Evolutionary conservation across 2,329 filamentous ascomycete species (phyloP).

Genomic region (Fusarium caatingaense): DNA sequence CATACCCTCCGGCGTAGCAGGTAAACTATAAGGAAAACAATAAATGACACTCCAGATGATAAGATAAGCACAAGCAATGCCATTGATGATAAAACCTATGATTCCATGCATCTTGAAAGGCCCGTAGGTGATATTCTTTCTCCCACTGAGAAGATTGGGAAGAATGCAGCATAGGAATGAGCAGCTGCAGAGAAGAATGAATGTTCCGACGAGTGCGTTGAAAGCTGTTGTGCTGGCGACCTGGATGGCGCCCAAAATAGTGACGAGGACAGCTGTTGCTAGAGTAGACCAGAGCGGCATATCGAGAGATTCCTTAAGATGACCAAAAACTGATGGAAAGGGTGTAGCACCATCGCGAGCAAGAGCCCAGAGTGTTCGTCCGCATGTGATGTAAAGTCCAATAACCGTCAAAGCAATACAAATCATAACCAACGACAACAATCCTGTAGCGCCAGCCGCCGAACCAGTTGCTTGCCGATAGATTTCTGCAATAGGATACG

Average conservation of each 20-base stretch:
- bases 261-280: slow-evolving; percentile 57
- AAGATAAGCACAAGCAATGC: slow-evolving; percentile 67
- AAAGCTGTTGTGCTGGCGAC: slow-evolving; percentile 75
- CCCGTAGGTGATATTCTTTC: slow-evolving; percentile 58
- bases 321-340: slow-evolving; percentile 46
- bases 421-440: slow-evolving; percentile 57
- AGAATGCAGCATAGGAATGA: slow-evolving; percentile 72
- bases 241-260: slow-evolving; percentile 71
- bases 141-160: slow-evolving; percentile 61
- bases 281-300: slow-evolving; percentile 61
- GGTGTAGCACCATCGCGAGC: slow-evolving; percentile 55
- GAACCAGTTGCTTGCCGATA: slow-evolving; percentile 70
- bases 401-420: slow-evolving; percentile 53
- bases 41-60: slow-evolving; percentile 71
- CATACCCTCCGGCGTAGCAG: slow-evolving; percentile 61
- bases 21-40: slow-evolving; percentile 65
- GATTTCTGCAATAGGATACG: slow-evolving; percentile 74
- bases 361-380: slow-evolving; percentile 56
- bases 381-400: slow-evolving; percentile 54
- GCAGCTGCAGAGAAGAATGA: slow-evolving; percentile 52
- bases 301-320: slow-evolving; percentile 47
- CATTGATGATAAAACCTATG: slow-evolving; percentile 63
- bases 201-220: slow-evolving; percentile 70
- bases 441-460: slow-evolving; percentile 60
- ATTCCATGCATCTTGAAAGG: slow-evolving; percentile 66